Base-by-base conservation (phyloP, 495 filamentous ascomycete species). In the Barbatosphaeria neglecta region DNA sequence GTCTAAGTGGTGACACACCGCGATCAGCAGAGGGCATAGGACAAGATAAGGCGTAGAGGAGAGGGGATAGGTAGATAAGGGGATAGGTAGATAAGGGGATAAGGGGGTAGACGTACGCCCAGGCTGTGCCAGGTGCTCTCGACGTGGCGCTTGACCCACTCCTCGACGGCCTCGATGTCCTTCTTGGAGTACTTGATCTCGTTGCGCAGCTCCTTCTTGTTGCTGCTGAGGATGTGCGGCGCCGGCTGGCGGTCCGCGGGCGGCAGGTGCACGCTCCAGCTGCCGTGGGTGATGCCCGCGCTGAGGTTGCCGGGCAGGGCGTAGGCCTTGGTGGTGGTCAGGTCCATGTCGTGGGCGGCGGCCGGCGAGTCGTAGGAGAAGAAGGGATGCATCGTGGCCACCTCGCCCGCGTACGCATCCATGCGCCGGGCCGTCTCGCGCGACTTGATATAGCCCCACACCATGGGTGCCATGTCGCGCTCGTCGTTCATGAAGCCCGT, bases 361-460 rank as follows among this genome's bases (percentile, higher is more conserved):
- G 82, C 84, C 0, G 76, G 66, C 19, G 78, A 84, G 61, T 86
- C 75, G 58, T 69, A 85, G 18, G 72, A 69, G 55, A 83, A 89
- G 61, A 76, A 75, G 4, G 78, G 78, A 49, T 80, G 75, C 76
- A 83, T 80, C 38, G 55, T 63, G 31, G 80, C 77, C 22, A 86
- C 84, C 56, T 92, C 86, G 27, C 85, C 86, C 16, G 82, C 82
- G 49, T 87, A 90, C 3, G 81, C 73, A 35, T 80, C 73, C 86
- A 89, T 89, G 28, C 83, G 72, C 1, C 84, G 70, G 6, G 84
- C 83, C 5, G 83, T 88, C 73, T 89, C 86, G 23, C 85, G 79
- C n/a, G 80, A 85, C 60, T 87, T 87, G 62, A 87, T 87, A 60
- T 92, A 90, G 0, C 77, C 82, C 85, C 86, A 90, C 4, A 88